Evolutionary conservation across 2,329 filamentous ascomycete species (phyloP).

Genomic region (Arthrocladium fulminans): DNA sequence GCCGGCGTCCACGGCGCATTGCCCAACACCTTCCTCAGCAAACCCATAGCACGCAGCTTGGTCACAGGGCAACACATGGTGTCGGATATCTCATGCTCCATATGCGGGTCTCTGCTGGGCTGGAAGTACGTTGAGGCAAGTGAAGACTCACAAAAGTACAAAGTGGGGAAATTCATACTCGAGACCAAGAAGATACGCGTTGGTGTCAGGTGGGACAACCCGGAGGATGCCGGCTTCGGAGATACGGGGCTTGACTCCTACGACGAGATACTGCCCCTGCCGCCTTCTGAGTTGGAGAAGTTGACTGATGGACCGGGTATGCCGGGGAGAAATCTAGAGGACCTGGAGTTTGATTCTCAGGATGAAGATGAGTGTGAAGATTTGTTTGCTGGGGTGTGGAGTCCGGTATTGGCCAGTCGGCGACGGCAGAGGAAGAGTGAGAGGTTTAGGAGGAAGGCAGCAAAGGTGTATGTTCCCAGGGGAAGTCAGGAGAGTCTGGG

Average conservation of each 20-base stretch:
- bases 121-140: conserved; percentile 59
- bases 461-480: conserved; percentile 4
- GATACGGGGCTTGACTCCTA: conserved; percentile 1
- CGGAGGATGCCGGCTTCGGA: conserved; percentile 13
- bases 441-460: conserved; percentile 16
- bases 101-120: conserved; percentile 49
- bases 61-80: conserved; percentile 58
- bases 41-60: conserved; percentile 48
- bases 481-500: conserved; percentile 9
- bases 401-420: conserved; percentile 43
- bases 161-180: conserved; percentile 59
- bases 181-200: conserved; percentile 50
- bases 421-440: conserved; percentile 28
- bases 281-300: conserved; percentile 14
- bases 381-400: conserved; percentile 55
- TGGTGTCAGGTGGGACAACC: conserved; percentile 45
- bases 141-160: conserved; percentile 54
- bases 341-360: conserved; percentile 54
- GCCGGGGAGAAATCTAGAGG: conserved; percentile 23
- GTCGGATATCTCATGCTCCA: conserved; percentile 49
- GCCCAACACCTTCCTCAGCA: conserved; percentile 51
- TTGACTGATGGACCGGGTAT: conserved; percentile 9
- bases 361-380: conserved; percentile 61
- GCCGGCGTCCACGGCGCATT: conserved; percentile 30
- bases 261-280: conserved; percentile 15